Evolutionary conservation across 164 flowering plant species (phyloP), one percentile per base, ranked within the genome.

Genomic region (Chimonanthus praecox): DNA sequence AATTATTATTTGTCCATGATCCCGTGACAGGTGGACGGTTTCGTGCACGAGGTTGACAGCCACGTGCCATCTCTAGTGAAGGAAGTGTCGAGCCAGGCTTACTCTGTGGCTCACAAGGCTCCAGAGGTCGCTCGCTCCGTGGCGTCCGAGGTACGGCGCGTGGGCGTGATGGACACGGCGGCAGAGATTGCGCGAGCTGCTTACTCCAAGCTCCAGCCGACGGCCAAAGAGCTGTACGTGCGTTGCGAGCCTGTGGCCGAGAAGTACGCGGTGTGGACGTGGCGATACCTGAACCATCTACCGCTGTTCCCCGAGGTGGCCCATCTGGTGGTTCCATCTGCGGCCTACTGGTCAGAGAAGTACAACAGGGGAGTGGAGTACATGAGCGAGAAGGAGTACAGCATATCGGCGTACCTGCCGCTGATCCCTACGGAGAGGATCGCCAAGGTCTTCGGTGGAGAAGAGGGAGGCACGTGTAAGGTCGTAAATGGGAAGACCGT

Each of bases 221-320:
- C 82, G 3, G 93, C 88, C 11, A 85, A 84, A 76, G 87, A 78
- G 11, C 71, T 90, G 5, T 90, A 87, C 82, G 7, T 75, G 45
- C 86, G 78, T 76, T 88, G 82, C 74, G 97, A 91, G 82, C 91
- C 90, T 48, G 85, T 88, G 45, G 95, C 92, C 4, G 97, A 90
- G 90, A 82, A 77, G 21, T 87, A 87, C 70, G 97, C 94, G 0
- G 94, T 82, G 8, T 73, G 81, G 63, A 85, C 85, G 2, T 92
- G 98, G 97, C 79, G 78, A 6, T 72, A 78, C 66, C 78, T 92
- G 70, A 88, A 91, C 70, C 81, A 77, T 60, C 83, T 92, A 3
- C 95, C 98, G 0, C 71, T 94, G 15, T 85, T 94, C 74, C 92
- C 91, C 2, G 86, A 86, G n/a, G 89, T 86, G 79, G 91, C 97